Evolutionary conservation across 106 monocot species (phyloP).

Genomic region (Narthecium ossifragum): DNA sequence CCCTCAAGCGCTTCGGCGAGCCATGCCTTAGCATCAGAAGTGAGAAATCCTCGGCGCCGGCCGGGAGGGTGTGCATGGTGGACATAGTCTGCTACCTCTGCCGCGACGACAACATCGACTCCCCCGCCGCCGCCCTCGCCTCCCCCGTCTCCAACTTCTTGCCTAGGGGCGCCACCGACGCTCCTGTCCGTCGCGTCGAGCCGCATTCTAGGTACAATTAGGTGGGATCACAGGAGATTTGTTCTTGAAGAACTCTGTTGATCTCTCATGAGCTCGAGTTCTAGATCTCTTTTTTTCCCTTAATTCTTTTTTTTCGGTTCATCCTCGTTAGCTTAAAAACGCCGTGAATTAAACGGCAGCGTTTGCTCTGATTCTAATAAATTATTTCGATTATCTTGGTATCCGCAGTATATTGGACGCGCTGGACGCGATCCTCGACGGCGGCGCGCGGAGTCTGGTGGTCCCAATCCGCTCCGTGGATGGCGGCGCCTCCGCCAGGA

Average conservation of each 20-base stretch:
- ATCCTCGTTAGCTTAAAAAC: no score
- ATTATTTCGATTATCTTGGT: background rate
- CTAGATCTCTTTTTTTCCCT: no score
- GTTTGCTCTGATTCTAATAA: no score
- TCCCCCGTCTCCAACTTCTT: background rate
- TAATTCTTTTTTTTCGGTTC: no score
- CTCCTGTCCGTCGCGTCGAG: constrained; percentile 1
- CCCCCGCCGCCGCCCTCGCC: background rate
- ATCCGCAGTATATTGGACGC: constrained; percentile 37
- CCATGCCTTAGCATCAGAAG: constrained; percentile 6
- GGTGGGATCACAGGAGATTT: no score
- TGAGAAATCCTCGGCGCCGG: background rate
- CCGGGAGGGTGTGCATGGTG: background rate
- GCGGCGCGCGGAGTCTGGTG: constrained; percentile 34
- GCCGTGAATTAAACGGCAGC: no score
- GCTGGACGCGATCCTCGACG: constrained; percentile 39
- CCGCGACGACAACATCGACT: background rate
- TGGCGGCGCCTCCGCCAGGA: constrained; percentile 9
- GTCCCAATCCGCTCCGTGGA: constrained; percentile 59
- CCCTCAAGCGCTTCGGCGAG: background rate
- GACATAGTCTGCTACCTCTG: constrained; percentile 10
- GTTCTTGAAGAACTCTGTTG: no score
- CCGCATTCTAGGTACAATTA: constrained; percentile 7
- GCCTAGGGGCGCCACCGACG: background rate
- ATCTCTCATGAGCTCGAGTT: no score